These are phyloP conservation scores for Scedosporium aurantiacum DNA, from an alignment of 2,329 filamentous ascomycete genomes.

Conservation along the genomic window DNA sequence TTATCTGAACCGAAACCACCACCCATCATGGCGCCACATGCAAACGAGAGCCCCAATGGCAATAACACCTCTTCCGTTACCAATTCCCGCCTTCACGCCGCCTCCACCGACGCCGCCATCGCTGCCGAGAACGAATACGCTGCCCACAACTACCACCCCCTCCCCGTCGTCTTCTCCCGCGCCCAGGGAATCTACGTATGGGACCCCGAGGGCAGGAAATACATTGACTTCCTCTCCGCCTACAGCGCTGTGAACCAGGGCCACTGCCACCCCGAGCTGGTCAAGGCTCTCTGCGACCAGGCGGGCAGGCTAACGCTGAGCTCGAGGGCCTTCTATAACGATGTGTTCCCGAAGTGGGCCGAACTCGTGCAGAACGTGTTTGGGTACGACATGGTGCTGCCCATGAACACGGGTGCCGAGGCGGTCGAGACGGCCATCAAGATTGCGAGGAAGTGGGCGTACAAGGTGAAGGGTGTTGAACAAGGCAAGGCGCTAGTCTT, in stretches of 20 bases:
- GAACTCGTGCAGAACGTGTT: conserved; percentile 83
- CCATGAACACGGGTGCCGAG: conserved; percentile 97
- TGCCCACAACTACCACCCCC: conserved; percentile 97
- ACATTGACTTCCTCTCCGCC: conserved; percentile 94
- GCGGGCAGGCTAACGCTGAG: conserved; percentile 82
- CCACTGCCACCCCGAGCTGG: conserved; percentile 91
- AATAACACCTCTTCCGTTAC: conserved; percentile 15
- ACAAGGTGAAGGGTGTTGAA: conserved; percentile 87
- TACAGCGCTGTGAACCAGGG: conserved; percentile 98
- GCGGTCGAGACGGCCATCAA: conserved; percentile 94
- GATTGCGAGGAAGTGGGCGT: conserved; percentile 94
- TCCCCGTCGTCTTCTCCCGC: conserved; percentile 84
- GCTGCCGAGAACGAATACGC: conserved; percentile 71
- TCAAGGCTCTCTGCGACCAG: conserved; percentile 83
- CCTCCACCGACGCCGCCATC: conserved; percentile 72
- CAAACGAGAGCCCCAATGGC: conserved; percentile 28
- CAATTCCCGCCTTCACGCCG: conserved; percentile 52
- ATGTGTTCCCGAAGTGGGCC: conserved; percentile 93
- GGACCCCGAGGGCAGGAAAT: conserved; percentile 92
- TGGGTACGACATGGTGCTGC: conserved; percentile 94
- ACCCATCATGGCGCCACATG: conserved; percentile 47
- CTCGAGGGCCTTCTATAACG: conserved; percentile 93
- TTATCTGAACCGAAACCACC: neutral
- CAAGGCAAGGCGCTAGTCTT: conserved; percentile 76
- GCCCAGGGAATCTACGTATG: conserved; percentile 82